Conservation (phyloP, 129 eudicot genomes). For the Arctium lappa region DNA sequence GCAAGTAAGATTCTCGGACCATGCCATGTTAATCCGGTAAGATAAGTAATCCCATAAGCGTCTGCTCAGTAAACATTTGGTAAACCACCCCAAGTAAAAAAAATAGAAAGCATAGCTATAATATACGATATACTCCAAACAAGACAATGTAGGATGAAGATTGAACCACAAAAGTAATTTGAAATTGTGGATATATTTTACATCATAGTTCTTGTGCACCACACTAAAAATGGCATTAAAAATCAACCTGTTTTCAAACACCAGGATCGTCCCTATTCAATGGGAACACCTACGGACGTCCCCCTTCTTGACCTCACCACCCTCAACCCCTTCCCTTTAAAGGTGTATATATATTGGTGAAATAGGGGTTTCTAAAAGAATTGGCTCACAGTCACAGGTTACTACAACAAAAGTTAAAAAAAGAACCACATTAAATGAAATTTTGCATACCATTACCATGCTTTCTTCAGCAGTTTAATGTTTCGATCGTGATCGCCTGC, state of each 20-base stretch:
- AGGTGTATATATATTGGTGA: not conserved
- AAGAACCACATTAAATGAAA: constrained; percentile 4
- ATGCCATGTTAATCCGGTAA: not conserved
- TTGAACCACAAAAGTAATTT: not conserved
- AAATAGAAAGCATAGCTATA: not conserved
- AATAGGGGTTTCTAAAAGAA: constrained; percentile 22
- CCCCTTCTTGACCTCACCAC: not conserved
- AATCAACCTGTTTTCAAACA: not conserved
- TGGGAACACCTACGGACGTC: not conserved
- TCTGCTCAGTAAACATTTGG: not conserved
- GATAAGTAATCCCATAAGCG: not conserved
- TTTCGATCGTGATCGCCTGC: constrained; percentile 11
- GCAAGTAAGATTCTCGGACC: too few species aligned
- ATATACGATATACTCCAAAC: not conserved
- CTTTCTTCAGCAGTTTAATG: constrained; percentile 37
- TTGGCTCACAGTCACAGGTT: constrained; percentile 11
- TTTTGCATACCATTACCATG: constrained; percentile 17
- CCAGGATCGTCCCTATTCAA: not conserved
- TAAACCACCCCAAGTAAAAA: too few species aligned
- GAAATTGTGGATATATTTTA: constrained; percentile 17
- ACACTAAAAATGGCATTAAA: not conserved
- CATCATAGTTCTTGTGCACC: constrained; percentile 8
- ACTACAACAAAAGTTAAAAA: constrained; percentile 8
- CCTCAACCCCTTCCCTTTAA: not conserved
- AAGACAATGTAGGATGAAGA: not conserved